phyloP scores from a whole-genome alignment of 768 basidiomycete genomes.

The Symmetrospora coprosmae region DNA sequence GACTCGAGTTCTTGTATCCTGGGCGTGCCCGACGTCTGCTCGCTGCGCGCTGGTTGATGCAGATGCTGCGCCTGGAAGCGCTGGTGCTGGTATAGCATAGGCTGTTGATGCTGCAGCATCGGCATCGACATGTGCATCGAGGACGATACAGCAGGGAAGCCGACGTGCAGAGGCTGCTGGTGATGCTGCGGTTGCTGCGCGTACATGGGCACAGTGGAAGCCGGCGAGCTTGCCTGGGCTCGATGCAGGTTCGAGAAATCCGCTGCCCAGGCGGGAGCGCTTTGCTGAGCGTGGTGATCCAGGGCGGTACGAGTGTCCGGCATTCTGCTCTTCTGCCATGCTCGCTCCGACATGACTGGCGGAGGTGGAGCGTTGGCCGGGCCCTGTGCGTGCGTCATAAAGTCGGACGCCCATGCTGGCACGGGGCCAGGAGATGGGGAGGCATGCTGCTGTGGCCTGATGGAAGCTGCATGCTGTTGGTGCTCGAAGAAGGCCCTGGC shows the following conservation, averaged over 20 bases:
- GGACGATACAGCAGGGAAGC: not conserved
- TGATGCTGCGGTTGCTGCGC: not conserved
- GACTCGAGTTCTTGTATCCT: not conserved
- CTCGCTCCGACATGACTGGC: not conserved
- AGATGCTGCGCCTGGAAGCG: not conserved
- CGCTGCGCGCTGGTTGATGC: not conserved
- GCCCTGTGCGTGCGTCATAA: slow-evolving; percentile 19
- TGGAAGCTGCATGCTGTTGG: slow-evolving; percentile 9
- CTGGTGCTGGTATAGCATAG: not conserved
- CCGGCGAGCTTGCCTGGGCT: not conserved
- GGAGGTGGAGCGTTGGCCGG: slow-evolving; percentile 14
- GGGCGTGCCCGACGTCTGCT: not conserved
- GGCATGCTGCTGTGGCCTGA: not conserved
- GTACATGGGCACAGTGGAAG: not conserved
- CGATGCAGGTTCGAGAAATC: slow-evolving; percentile 25
- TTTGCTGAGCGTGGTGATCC: too few species aligned
- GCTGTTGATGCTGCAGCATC: not conserved
- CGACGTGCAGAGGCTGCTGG: not conserved
- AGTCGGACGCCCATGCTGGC: slow-evolving; percentile 26
- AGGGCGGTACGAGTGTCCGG: not conserved
- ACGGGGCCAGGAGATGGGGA: not conserved
- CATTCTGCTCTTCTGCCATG: slow-evolving; percentile 9
- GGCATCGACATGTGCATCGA: not conserved
- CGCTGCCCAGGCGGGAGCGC: slow-evolving; percentile 29
- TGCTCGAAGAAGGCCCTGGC: slow-evolving; percentile 9